Evolutionary conservation across 306 rosid genomes (phyloP).

Genomic region (Corylus avellana): DNA sequence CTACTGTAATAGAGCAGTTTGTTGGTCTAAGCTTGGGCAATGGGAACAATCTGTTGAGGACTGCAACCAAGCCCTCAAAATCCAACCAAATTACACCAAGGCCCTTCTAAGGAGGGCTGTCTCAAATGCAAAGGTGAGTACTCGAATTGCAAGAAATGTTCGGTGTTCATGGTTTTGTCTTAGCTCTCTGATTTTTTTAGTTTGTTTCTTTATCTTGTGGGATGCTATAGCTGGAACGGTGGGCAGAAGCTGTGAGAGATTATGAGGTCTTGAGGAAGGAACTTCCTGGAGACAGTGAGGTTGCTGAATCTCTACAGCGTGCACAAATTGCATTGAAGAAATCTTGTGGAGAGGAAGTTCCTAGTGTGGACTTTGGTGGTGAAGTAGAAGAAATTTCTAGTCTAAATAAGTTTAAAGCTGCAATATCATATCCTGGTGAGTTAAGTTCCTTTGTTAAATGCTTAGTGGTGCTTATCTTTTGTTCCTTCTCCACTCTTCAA

Average conservation of each 20-base stretch:
- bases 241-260: constrained; percentile 85
- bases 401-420: constrained; percentile 65
- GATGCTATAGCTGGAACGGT: constrained; percentile 72
- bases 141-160: neutral
- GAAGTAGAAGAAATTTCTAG: constrained; percentile 80
- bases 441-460: constrained; percentile 19
- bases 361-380: constrained; percentile 51
- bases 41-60: constrained; percentile 92
- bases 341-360: constrained; percentile 42
- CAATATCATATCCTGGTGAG: constrained; percentile 66
- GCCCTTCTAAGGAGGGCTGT: constrained; percentile 84
- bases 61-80: constrained; percentile 78
- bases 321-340: constrained; percentile 65
- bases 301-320: constrained; percentile 63
- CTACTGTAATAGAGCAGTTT: constrained; percentile 86
- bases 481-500: neutral
- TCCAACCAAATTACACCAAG: constrained; percentile 79
- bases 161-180: neutral
- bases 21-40: constrained; percentile 86
- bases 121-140: constrained; percentile 73
- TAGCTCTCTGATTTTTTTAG: constrained; percentile 17
- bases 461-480: constrained; percentile 13
- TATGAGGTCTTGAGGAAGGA: constrained; percentile 65
- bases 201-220: neutral
- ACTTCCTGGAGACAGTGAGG: constrained; percentile 77